Base-by-base conservation (phyloP, 805 yeast species). In the Zygotorulaspora chibaensis region DNA sequence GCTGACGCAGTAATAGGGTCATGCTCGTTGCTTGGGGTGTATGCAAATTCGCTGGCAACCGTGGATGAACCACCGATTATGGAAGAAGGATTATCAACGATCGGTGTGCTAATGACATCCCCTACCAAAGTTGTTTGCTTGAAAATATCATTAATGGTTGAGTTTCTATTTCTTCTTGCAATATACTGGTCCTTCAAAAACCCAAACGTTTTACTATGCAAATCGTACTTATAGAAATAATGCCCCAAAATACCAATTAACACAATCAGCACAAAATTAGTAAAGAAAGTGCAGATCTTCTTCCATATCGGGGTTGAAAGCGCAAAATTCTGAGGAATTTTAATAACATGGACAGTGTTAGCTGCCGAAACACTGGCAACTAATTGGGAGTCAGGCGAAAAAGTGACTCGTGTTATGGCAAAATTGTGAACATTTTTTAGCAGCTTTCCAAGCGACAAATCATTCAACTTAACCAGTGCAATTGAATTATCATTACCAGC, bases 321-420 rank as follows among this genome's bases (percentile, higher is more conserved):
- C 1, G 75, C 66, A 48, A 71, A 71, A 17, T 72, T 73, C 18
- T 64, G 67, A 3, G 93, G 90, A 16, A 87, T 62, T 46, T 70
- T 72, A 46, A 82, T 66, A 8, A 87, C 79, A 54, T 75, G 79
- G 25, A 88, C 76, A 1, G 87, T 74, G 50, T 84, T 82, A 2
- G 93, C 86, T 1, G 90, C 95, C 28, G 91, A 83, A 0, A 80
- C 83, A 17, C 87, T 76, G 2, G 87, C 91, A 40, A 87, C 66
- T 45, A 73, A 73, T 41, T 76, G 67, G 7, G 90, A 88, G 59
- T 79, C 73, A 11, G 85, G 83, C 3, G 88, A 81, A 48, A 87
- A 81, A 2, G 79, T 69, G 8, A 87, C 79, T 36, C 77, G 74
- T 0, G 96, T 88, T 42, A 88, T 81, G 20, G 95, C 88, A 62